Conservation (phyloP, 352 stramenopile genomes). For the Thalassiosira mediterranea region DNA sequence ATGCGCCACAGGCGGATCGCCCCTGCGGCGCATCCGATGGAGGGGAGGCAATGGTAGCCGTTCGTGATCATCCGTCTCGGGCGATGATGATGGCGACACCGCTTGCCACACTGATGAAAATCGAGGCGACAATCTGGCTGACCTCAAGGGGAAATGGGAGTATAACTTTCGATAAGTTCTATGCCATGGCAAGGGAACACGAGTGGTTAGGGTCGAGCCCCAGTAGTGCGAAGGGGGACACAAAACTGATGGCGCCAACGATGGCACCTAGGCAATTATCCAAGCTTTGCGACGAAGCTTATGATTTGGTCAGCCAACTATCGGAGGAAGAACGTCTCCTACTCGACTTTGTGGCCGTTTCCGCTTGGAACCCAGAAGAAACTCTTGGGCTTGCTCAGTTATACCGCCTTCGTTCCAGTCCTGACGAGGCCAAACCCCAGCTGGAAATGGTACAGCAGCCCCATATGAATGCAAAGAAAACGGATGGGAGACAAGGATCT, state of each 20-base stretch:
- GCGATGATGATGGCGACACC: too few relatives aligned
- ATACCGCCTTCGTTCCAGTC: neutral
- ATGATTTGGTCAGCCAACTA: conserved; percentile 10
- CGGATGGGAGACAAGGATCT: neutral
- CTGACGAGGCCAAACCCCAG: conserved; percentile 1
- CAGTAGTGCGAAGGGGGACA: neutral
- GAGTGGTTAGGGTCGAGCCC: conserved; percentile 3
- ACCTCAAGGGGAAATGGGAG: conserved; percentile 14
- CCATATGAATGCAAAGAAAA: neutral
- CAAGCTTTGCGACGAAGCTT: conserved; percentile 2
- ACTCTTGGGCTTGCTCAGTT: conserved; percentile 1
- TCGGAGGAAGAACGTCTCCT: conserved; percentile 21
- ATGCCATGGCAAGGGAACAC: conserved; percentile 4
- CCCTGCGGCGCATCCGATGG: too few relatives aligned
- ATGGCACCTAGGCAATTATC: neutral
- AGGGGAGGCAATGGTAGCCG: too few relatives aligned
- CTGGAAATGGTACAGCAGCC: conserved; percentile 8
- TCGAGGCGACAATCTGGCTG: conserved; percentile 18
- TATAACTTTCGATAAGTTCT: conserved; percentile 17
- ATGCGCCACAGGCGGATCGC: too few relatives aligned
- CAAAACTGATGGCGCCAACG: neutral
- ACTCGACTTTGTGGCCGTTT: conserved; percentile 10
- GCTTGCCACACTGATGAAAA: conserved; percentile 13
- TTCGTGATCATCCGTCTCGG: too few relatives aligned
- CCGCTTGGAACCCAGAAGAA: conserved; percentile 13